Evolutionary conservation across 257 asterid species (phyloP).

Genomic region (Euphrasia confusa): DNA sequence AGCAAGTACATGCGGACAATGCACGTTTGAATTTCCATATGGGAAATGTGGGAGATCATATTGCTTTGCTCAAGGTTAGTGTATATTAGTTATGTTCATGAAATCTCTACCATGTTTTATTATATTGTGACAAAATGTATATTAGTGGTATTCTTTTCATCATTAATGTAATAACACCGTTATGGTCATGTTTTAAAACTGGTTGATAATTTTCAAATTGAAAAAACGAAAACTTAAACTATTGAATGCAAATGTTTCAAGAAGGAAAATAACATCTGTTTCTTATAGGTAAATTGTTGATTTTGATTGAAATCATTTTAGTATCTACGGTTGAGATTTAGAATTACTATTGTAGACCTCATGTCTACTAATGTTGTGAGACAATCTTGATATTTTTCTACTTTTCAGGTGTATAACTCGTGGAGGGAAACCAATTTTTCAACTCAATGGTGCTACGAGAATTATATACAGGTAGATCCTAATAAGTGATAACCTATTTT

Average conservation of each 20-base stretch:
- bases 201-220: not conserved
- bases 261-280: conserved; percentile 4
- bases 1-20: conserved; percentile 92
- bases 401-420: conserved; percentile 65
- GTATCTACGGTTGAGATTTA: conserved; percentile 7
- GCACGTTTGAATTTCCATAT: conserved; percentile 84
- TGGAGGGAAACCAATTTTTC: conserved; percentile 91
- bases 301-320: not conserved
- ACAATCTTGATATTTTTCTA: conserved; percentile 13
- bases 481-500: not conserved
- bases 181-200: not conserved
- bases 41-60: conserved; percentile 97
- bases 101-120: conserved; percentile 2
- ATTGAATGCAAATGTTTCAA: conserved; percentile 1
- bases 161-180: not conserved
- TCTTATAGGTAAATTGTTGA: conserved; percentile 10
- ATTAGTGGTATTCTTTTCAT: conserved; percentile 11
- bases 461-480: conserved; percentile 66
- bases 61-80: conserved; percentile 75
- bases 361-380: not conserved
- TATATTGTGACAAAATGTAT: not conserved
- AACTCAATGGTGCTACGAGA: conserved; percentile 95
- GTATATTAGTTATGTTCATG: not conserved
- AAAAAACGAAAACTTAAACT: not conserved
- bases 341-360: not conserved